Evolutionary conservation across 495 filamentous ascomycete species (phyloP).

Genomic region (Xylaria bambusicola): DNA sequence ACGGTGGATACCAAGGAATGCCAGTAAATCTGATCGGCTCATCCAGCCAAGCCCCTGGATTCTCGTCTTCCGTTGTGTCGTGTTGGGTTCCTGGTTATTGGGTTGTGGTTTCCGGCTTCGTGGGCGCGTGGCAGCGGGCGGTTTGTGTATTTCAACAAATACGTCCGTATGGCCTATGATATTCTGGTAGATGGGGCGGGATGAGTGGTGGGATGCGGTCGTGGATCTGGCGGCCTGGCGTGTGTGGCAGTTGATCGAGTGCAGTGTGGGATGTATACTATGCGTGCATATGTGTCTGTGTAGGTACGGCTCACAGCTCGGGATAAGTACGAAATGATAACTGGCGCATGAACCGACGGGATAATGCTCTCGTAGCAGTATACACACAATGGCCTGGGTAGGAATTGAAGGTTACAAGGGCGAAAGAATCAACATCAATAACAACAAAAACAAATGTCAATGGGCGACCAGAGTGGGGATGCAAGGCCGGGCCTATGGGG

Average conservation of each 20-base stretch:
- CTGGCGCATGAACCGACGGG: conserved; percentile 14
- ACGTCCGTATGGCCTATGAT: conserved; percentile 8
- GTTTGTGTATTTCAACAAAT: conserved; percentile 4
- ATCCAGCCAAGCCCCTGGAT: conserved; percentile 5
- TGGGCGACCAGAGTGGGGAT: conserved; percentile 15
- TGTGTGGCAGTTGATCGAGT: conserved; percentile 23
- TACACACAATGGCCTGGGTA: conserved; percentile 7
- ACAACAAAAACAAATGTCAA: not conserved
- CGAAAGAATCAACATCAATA: conserved; percentile 8
- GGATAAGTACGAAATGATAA: conserved; percentile 4
- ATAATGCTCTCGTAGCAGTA: conserved; percentile 21
- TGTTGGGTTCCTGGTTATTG: conserved; percentile 13
- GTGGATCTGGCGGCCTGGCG: conserved; percentile 29
- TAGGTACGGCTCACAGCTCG: not conserved
- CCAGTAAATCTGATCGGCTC: conserved; percentile 28
- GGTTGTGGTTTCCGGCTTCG: conserved; percentile 1
- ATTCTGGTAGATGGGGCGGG: conserved; percentile 14
- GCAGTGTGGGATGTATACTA: conserved; percentile 14
- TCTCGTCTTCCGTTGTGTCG: conserved; percentile 25
- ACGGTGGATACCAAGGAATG: conserved; percentile 23
- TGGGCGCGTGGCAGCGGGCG: conserved; percentile 13
- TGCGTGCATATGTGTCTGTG: conserved; percentile 24
- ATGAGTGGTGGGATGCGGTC: conserved; percentile 14
- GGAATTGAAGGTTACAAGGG: conserved; percentile 6
- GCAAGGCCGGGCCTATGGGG: not conserved